Conservation (phyloP, 768 basidiomycete species). For the Suillus americanus region DNA sequence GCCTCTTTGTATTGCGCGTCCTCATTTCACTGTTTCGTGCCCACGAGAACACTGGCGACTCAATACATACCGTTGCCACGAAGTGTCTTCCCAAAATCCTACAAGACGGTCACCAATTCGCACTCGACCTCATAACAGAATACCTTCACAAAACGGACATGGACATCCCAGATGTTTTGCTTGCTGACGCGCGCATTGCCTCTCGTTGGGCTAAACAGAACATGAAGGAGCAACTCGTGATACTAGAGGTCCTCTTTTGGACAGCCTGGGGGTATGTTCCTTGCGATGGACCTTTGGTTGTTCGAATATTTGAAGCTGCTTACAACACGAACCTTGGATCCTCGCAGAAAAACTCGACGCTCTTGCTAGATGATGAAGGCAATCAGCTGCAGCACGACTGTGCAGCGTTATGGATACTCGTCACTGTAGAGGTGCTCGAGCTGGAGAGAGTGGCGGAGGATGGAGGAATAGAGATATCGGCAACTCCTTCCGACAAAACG, state of each 20-base stretch:
- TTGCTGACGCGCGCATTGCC: conserved; percentile 53
- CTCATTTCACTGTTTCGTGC: conserved; percentile 78
- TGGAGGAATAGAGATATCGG: conserved; percentile 49
- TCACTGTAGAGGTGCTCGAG: conserved; percentile 73
- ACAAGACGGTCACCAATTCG: conserved; percentile 64
- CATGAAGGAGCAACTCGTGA: conserved; percentile 70
- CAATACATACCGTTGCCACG: conserved; percentile 51
- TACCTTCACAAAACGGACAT: conserved; percentile 38
- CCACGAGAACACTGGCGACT: conserved; percentile 55
- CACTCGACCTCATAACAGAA: conserved; percentile 30
- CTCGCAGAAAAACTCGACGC: conserved; percentile 53
- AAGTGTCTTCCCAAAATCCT: conserved; percentile 59
- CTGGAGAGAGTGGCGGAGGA: conserved; percentile 67
- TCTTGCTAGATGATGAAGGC: conserved; percentile 57
- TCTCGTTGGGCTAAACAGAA: conserved; percentile 76
- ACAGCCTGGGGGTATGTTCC: conserved; percentile 48
- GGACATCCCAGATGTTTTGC: conserved; percentile 59
- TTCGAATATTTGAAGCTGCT: conserved; percentile 57
- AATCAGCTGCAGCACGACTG: conserved; percentile 63
- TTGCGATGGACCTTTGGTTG: conserved; percentile 62
- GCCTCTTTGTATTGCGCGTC: conserved; percentile 65
- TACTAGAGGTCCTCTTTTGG: conserved; percentile 85
- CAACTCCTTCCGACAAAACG: conserved; percentile 44
- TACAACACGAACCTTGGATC: conserved; percentile 48
- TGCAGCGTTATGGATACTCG: conserved; percentile 73